These are phyloP conservation scores for Alternaria longipes DNA, from an alignment of 2,329 filamentous ascomycete species.

Conservation along the genomic window DNA sequence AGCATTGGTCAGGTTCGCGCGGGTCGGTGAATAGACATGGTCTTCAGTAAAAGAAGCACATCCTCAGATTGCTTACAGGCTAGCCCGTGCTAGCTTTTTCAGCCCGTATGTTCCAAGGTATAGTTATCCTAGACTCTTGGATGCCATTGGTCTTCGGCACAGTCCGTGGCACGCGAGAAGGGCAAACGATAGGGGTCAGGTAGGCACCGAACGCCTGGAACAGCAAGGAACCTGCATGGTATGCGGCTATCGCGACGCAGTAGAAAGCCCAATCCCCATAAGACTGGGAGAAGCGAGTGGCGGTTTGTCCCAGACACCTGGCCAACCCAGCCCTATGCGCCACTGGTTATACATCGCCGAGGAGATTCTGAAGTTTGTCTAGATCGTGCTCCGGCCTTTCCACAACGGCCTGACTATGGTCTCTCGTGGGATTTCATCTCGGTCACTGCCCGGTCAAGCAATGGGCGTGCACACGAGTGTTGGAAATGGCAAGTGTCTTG, in stretches of 20 bases:
- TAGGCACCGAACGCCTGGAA: neutral
- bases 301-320: neutral
- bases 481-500: neutral
- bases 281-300: neutral
- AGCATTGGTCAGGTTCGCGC: neutral
- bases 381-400: neutral
- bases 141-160: neutral
- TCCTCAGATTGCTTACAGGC: neutral
- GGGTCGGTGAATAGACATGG: neutral
- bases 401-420: neutral
- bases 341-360: neutral
- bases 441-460: neutral
- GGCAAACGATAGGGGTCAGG: neutral
- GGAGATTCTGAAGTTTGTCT: neutral
- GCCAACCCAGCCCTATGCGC: neutral
- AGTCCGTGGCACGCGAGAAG: neutral
- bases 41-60: neutral
- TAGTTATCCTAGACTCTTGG: neutral
- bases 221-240: neutral
- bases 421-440: constrained; percentile 1
- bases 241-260: neutral
- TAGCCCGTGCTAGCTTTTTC: neutral
- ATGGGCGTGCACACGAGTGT: neutral
- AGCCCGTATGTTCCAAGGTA: neutral
- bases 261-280: neutral